These are phyloP conservation scores for Boletellus sp. DNA, from an alignment of 768 basidiomycete species.

Conservation along the genomic window DNA sequence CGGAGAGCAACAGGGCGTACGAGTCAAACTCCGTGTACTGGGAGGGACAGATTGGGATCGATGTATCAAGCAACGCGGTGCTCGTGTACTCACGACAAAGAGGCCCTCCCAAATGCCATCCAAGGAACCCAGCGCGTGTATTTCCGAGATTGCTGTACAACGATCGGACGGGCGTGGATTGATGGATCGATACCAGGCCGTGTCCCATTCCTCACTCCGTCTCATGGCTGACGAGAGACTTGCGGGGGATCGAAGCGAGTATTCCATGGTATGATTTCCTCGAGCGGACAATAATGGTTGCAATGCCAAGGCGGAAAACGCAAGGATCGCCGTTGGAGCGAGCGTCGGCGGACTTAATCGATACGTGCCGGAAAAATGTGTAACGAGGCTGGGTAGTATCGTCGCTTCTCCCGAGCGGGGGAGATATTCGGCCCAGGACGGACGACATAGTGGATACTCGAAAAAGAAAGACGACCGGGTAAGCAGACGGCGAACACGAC, in stretches of 20 bases:
- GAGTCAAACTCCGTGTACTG: slow-evolving; percentile 84
- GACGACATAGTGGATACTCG: slow-evolving; percentile 60
- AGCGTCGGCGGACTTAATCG: slow-evolving; percentile 56
- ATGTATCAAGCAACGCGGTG: background rate
- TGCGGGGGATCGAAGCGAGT: slow-evolving; percentile 14
- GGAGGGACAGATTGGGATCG: background rate
- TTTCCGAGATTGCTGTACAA: slow-evolving; percentile 36
- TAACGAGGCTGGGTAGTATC: slow-evolving; percentile 21
- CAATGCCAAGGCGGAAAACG: slow-evolving; percentile 55
- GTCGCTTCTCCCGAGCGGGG: slow-evolving; percentile 29
- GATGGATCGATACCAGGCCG: slow-evolving; percentile 63
- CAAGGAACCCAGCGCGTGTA: slow-evolving; percentile 62
- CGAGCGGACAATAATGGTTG: slow-evolving; percentile 12
- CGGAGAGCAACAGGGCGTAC: slow-evolving; percentile 74
- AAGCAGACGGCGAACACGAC: slow-evolving; percentile 1
- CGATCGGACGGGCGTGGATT: slow-evolving; percentile 33
- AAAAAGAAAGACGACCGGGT: slow-evolving; percentile 2
- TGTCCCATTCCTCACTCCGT: slow-evolving; percentile 58
- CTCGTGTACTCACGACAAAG: slow-evolving; percentile 55
- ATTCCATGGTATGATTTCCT: background rate
- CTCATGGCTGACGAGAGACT: slow-evolving; percentile 11
- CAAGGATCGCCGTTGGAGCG: slow-evolving; percentile 68
- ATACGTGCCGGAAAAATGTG: slow-evolving; percentile 45
- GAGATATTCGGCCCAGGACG: slow-evolving; percentile 57
- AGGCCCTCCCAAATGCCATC: slow-evolving; percentile 80